phyloP scores from a whole-genome alignment of 352 stramenopile genomes.

The Phytopythium mirpurense region DNA sequence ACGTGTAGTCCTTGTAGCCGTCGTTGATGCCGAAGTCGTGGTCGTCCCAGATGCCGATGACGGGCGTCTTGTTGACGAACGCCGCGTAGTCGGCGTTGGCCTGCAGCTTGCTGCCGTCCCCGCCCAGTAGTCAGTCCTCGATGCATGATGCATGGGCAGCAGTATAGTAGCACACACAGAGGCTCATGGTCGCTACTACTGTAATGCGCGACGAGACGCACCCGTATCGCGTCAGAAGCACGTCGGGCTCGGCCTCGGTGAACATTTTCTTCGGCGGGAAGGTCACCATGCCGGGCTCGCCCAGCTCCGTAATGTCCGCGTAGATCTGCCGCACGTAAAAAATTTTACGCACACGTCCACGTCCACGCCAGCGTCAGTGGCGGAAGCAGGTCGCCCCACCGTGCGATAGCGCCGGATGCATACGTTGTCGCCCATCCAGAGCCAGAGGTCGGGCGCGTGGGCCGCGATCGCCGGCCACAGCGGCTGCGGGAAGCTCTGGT shows the following conservation, averaged over 20 bases:
- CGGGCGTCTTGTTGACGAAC: constrained; percentile 56
- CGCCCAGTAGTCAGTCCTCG: too few relatives aligned
- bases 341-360: too few relatives aligned
- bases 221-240: constrained; percentile 58
- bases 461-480: constrained; percentile 62
- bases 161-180: too few relatives aligned
- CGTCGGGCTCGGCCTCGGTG: constrained; percentile 36
- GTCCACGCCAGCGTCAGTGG: neutral
- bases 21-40: constrained; percentile 92
- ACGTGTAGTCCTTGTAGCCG: constrained; percentile 63
- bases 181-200: too few relatives aligned
- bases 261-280: constrained; percentile 58
- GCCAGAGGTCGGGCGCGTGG: constrained; percentile 65
- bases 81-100: constrained; percentile 59
- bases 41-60: constrained; percentile 89
- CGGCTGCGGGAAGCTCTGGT: constrained; percentile 79
- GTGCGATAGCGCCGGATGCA: too few relatives aligned
- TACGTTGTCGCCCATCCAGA: constrained; percentile 89
- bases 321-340: constrained; percentile 56
- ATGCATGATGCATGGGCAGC: too few relatives aligned
- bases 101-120: constrained; percentile 42
- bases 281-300: constrained; percentile 29
- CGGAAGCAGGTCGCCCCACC: neutral
- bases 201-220: too few relatives aligned
- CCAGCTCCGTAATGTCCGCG: constrained; percentile 55